These are phyloP conservation scores for Funneliformis geosporum DNA, from an alignment of 192 early-diverging fungal genomes.

Conservation along the genomic window DNA sequence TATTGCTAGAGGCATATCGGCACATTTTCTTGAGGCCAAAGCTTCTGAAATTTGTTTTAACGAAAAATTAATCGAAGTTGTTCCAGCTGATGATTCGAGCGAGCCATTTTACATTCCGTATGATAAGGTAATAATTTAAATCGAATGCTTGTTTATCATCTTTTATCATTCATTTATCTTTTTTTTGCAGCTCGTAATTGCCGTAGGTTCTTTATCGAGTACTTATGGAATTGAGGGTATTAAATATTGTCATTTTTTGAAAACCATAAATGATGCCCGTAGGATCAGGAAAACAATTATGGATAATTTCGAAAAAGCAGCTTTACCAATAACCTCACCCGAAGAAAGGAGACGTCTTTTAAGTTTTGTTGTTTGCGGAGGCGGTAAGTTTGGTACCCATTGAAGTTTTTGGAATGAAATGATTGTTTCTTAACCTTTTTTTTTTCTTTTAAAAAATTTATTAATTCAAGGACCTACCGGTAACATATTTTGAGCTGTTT, in stretches of 20 bases:
- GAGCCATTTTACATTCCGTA: slow-evolving; percentile 55
- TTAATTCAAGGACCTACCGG: slow-evolving; percentile 44
- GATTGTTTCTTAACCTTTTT: background rate
- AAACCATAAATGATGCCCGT: slow-evolving; percentile 67
- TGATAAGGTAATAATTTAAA: slow-evolving; percentile 36
- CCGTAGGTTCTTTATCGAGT: slow-evolving; percentile 59
- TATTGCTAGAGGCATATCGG: slow-evolving; percentile 42
- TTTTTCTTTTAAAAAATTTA: background rate
- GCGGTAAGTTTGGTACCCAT: slow-evolving; percentile 50
- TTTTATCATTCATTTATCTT: background rate
- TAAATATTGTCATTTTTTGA: slow-evolving; percentile 62
- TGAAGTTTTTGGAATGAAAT: background rate
- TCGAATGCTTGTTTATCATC: background rate
- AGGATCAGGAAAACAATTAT: slow-evolving; percentile 59
- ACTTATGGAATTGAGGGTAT: slow-evolving; percentile 65
- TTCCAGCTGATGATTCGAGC: slow-evolving; percentile 31
- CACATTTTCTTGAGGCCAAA: slow-evolving; percentile 50
- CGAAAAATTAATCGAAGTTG: slow-evolving; percentile 52
- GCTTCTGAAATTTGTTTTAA: slow-evolving; percentile 55
- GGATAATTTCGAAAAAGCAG: slow-evolving; percentile 67
- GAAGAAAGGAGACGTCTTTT: slow-evolving; percentile 63
- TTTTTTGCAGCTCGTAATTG: slow-evolving; percentile 46
- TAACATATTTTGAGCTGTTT: background rate
- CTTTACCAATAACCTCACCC: slow-evolving; percentile 57
- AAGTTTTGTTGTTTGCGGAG: slow-evolving; percentile 73